Conservation (phyloP, 2,329 filamentous ascomycete genomes). For the Stemphylium lycopersici region DNA sequence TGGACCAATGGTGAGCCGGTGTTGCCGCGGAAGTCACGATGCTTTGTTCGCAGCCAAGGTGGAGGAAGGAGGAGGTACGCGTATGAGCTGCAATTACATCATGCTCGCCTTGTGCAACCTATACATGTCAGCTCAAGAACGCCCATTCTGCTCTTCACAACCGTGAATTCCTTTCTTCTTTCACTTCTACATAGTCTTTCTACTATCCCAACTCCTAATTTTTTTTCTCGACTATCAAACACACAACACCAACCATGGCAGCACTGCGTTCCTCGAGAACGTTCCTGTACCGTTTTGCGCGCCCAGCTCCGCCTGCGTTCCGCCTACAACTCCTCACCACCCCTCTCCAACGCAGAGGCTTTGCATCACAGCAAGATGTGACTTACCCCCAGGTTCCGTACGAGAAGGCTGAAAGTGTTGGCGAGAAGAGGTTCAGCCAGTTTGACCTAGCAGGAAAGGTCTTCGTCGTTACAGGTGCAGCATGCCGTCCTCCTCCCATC, state of each 20-base stretch:
- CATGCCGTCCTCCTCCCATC: conserved; percentile 67
- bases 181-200: background rate
- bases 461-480: conserved; percentile 63
- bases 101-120: conserved; percentile 6
- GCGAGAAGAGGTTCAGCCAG: conserved; percentile 26
- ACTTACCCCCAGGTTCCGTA: conserved; percentile 25
- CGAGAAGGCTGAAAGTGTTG: conserved; percentile 24
- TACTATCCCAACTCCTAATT: background rate
- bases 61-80: conserved; percentile 5
- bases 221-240: background rate
- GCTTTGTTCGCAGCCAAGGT: conserved; percentile 9
- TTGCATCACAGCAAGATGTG: conserved; percentile 17
- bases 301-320: conserved; percentile 6
- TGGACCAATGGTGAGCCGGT: background rate
- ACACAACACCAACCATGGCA: conserved; percentile 10
- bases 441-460: conserved; percentile 43
- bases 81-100: conserved; percentile 14
- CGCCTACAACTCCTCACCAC: conserved; percentile 8
- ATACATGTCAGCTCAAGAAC: background rate
- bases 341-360: conserved; percentile 11
- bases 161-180: background rate
- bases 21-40: conserved; percentile 12
- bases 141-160: background rate
- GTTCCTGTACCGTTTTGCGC: conserved; percentile 12
- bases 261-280: conserved; percentile 14